Percentiles rank a stretch among this genome's conserved stretches.
Evolutionary conservation across 495 filamentous ascomycete genomes (phyloP).

Genomic region (Hypoxylon cercidicola): DNA sequence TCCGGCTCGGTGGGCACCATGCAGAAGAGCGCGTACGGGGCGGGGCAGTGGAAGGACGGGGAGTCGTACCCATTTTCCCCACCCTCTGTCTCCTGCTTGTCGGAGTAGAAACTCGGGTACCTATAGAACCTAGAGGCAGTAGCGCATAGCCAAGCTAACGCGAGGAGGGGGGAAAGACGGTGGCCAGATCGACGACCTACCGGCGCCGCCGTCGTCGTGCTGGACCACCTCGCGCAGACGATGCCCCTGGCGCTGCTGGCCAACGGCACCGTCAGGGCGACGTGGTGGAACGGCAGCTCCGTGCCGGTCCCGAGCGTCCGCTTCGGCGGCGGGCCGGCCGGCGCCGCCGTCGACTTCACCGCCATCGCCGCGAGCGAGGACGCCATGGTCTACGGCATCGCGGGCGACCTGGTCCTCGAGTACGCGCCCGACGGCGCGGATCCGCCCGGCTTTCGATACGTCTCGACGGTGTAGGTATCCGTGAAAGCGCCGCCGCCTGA

Average conservation of each 20-base stretch:
- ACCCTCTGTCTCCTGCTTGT: background rate
- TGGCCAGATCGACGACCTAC: slow-evolving; percentile 2
- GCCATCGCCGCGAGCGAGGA: slow-evolving; percentile 29
- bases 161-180: slow-evolving; percentile 16
- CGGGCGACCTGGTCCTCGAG: slow-evolving; percentile 23
- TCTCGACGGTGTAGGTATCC: slow-evolving; percentile 33
- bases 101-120: no score
- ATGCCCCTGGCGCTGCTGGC: slow-evolving; percentile 24
- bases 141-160: no score
- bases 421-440: slow-evolving; percentile 12
- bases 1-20: slow-evolving; percentile 1
- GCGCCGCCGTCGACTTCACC: slow-evolving; percentile 23
- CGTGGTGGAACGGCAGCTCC: slow-evolving; percentile 6
- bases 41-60: no score
- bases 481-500: background rate
- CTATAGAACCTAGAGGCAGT: no score
- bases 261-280: slow-evolving; percentile 32
- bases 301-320: slow-evolving; percentile 15
- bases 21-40: slow-evolving; percentile 15
- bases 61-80: background rate
- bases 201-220: slow-evolving; percentile 4
- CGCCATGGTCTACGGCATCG: slow-evolving; percentile 32
- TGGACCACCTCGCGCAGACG: slow-evolving; percentile 12
- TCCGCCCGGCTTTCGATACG: slow-evolving; percentile 15
- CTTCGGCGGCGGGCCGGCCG: slow-evolving; percentile 27